phyloP scores from a whole-genome alignment of 768 basidiomycete species.

The Arthromyces matolae region DNA sequence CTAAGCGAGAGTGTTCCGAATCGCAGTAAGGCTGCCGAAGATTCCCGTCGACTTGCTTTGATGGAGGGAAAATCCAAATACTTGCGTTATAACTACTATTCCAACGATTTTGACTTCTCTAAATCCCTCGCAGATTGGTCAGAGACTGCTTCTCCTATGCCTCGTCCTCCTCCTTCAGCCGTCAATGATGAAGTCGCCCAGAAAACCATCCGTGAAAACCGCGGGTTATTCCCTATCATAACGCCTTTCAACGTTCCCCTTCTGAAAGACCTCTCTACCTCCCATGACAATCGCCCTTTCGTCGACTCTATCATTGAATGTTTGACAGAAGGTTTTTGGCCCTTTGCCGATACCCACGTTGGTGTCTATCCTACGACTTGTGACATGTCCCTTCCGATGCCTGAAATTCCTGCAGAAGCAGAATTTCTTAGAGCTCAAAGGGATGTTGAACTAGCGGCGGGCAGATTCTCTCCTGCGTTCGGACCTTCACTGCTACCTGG shows the following conservation, averaged over 20 bases:
- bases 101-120: not conserved
- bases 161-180: not conserved
- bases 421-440: not conserved
- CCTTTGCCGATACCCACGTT: not conserved
- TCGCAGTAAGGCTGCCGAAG: not conserved
- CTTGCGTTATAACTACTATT: not conserved
- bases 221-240: too few species aligned
- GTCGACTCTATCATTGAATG: too few species aligned
- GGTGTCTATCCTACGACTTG: not conserved
- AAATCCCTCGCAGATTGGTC: slow-evolving; percentile 20
- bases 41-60: too few species aligned
- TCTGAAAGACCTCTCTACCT: not conserved
- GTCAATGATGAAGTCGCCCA: too few species aligned
- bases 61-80: not conserved
- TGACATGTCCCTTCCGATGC: too few species aligned
- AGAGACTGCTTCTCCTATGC: slow-evolving; percentile 13
- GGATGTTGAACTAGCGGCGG: not conserved
- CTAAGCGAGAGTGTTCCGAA: not conserved
- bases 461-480: not conserved
- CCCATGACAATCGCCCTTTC: not conserved
- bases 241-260: not conserved
- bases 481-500: too few species aligned
- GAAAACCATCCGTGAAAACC: too few species aligned
- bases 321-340: too few species aligned
- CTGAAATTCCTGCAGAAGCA: not conserved